Evolutionary conservation across 2,329 filamentous ascomycete genomes (phyloP).

Genomic region (Xylariaceae sp.): DNA sequence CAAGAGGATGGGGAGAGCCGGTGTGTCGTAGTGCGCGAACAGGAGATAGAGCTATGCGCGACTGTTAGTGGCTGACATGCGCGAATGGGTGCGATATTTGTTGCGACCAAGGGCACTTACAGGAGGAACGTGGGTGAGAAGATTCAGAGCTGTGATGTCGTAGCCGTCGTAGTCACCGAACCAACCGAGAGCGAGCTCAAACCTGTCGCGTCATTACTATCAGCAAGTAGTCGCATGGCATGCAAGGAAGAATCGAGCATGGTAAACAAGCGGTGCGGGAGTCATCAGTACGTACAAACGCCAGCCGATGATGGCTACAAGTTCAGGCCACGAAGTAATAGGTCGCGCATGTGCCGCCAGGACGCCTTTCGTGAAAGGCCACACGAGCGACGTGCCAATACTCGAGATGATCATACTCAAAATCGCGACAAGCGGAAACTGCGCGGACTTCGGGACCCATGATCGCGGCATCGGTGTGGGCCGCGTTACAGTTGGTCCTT

Average conservation of each 20-base stretch:
- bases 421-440: constrained; percentile 52
- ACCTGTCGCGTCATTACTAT: constrained; percentile 46
- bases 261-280: too few relatives aligned
- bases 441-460: constrained; percentile 43
- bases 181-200: constrained; percentile 73
- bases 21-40: constrained; percentile 72
- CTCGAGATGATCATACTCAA: constrained; percentile 62
- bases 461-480: constrained; percentile 21
- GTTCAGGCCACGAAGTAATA: constrained; percentile 60
- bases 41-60: constrained; percentile 65
- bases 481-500: constrained; percentile 18
- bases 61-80: background rate
- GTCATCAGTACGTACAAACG: constrained; percentile 46
- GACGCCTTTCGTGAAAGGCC: constrained; percentile 61
- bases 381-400: constrained; percentile 60
- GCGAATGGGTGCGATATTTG: constrained; percentile 1
- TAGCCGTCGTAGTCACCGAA: constrained; percentile 69
- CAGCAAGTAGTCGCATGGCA: constrained; percentile 34
- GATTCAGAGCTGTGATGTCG: constrained; percentile 62
- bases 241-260: too few relatives aligned
- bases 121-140: constrained; percentile 73
- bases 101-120: constrained; percentile 39
- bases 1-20: constrained; percentile 56
- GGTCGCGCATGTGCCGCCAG: constrained; percentile 65
- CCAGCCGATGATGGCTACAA: constrained; percentile 53